Base-by-base conservation (phyloP, 768 basidiomycete genomes). In the Brasilioporus rufonigricans region DNA sequence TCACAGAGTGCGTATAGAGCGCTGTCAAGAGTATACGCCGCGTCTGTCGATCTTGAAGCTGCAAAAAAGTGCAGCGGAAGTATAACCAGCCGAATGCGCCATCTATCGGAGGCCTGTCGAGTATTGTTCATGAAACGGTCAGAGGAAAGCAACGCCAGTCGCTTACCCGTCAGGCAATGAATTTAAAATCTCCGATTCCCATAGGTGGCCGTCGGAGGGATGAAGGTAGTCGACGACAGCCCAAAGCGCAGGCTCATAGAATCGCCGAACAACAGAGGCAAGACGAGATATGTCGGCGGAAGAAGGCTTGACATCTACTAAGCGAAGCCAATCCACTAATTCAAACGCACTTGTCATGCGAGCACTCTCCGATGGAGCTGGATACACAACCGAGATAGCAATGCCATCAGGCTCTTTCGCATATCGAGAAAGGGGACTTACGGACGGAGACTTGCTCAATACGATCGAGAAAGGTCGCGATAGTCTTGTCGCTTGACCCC, bases 271-370 rank as follows among this genome's bases (percentile, higher is more conserved):
- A 0, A 77, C 65, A 2, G 52, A 51, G 0, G 73, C 63, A 2
- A 86, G 63, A 7, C 77, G 76, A 21, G 57, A 62, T 19, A 85
- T 62, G 44, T 84, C 76, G 0, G 60, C 56, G 1, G 69, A 13
- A 14, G 64, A 60, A 5, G 81, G 59, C 1, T 68, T 61, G 26
- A 67, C 62, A 14, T 74, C 73, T 2, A 76, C 61, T 1, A 87
- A 68, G 35, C 87, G 81, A 31, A 86, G 53, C 79, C 80, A 83
- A 59, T 87, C 86, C n/a, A 89, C 73, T 0, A 89, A 71, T 48
- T 83, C 81, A 41, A 74, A 81, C 1, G 84, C 85, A 27, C 72
- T 60, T 1, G 63, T 57, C 45, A 68, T 71, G 40, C 78, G 67
- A 24, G 68, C 69, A 3, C 50, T 49, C 38, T 68, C 68, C 3